Percentiles rank a stretch among this genome's conserved stretches.
phyloP scores from a whole-genome alignment of 108 stramenopile genomes.

The Thalassiosira profunda region DNA sequence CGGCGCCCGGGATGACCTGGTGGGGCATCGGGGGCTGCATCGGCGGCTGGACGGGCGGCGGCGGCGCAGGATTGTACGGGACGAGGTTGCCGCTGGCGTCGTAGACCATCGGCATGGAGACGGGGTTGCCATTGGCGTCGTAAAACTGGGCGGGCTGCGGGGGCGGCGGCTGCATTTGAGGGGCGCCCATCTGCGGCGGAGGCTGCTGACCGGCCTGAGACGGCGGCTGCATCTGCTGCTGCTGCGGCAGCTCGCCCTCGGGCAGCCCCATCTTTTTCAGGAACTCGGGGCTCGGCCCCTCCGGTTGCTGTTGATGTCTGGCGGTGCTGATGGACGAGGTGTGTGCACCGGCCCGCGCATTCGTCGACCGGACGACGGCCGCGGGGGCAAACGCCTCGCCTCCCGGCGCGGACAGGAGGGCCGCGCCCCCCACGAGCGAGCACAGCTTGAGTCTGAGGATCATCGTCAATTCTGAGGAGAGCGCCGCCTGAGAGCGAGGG shows the following conservation, averaged over 20 bases:
- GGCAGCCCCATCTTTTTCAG: slow-evolving; percentile 11
- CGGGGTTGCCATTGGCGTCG: slow-evolving; percentile 39
- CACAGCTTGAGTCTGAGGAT: no score
- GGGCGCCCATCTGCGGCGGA: not conserved
- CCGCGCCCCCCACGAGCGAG: no score
- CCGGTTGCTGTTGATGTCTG: not conserved
- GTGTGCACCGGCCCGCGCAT: not conserved
- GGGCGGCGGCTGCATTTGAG: slow-evolving; percentile 8
- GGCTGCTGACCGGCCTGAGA: no score
- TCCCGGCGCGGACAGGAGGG: no score
- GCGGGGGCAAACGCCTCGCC: no score
- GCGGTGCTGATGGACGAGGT: not conserved
- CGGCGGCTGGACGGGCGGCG: slow-evolving; percentile 30
- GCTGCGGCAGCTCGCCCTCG: not conserved
- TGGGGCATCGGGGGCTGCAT: slow-evolving; percentile 26
- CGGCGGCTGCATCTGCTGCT: not conserved
- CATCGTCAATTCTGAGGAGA: no score
- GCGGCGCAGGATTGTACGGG: slow-evolving; percentile 22
- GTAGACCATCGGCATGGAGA: slow-evolving; percentile 41
- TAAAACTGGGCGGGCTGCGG: slow-evolving; percentile 20
- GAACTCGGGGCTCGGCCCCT: slow-evolving; percentile 1
- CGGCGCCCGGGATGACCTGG: slow-evolving; percentile 9
- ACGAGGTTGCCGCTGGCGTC: slow-evolving; percentile 37
- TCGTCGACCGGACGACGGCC: no score
- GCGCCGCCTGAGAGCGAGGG: no score